Percentiles rank a stretch among this genome's conserved stretches.
Evolutionary conservation across 169 alveolate genomes (phyloP).

Genomic region (Plasmodium cynomolgi): DNA sequence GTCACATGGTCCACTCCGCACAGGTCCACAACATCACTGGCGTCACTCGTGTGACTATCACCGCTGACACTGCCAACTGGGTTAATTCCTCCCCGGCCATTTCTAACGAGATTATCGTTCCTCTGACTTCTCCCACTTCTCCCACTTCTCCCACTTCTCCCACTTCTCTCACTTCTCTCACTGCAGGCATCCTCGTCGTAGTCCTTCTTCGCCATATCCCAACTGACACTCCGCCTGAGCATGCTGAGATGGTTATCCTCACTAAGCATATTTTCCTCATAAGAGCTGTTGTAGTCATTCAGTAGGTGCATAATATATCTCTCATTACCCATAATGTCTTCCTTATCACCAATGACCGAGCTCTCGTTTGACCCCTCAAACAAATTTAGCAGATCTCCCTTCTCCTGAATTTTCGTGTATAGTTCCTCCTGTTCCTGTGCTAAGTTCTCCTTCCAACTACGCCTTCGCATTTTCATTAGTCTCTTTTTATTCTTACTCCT

Average conservation of each 20-base stretch:
- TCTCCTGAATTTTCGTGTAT: slow-evolving; percentile 3
- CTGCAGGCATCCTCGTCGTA: background rate
- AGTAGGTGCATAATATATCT: slow-evolving; percentile 45
- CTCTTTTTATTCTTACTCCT: background rate
- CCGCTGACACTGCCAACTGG: background rate
- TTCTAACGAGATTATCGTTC: no score
- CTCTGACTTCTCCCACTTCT: background rate
- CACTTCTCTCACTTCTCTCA: background rate
- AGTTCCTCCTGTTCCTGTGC: background rate
- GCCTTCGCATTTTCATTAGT: background rate
- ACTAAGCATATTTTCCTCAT: slow-evolving; percentile 14
- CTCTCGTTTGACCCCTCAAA: slow-evolving; percentile 25
- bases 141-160: background rate
- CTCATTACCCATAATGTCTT: slow-evolving; percentile 22
- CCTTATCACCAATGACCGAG: slow-evolving; percentile 36
- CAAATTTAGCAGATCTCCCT: slow-evolving; percentile 1
- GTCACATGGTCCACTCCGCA: slow-evolving; percentile 3
- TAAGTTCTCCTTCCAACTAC: background rate
- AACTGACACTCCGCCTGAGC: slow-evolving; percentile 4
- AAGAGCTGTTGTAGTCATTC: slow-evolving; percentile 46
- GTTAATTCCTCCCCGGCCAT: background rate
- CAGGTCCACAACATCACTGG: background rate
- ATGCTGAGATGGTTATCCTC: slow-evolving; percentile 9
- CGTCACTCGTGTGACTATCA: background rate
- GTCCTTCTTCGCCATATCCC: background rate